Evolutionary conservation across 179 eudicot species (phyloP).

Genomic region (Heliamphora pulchella): DNA sequence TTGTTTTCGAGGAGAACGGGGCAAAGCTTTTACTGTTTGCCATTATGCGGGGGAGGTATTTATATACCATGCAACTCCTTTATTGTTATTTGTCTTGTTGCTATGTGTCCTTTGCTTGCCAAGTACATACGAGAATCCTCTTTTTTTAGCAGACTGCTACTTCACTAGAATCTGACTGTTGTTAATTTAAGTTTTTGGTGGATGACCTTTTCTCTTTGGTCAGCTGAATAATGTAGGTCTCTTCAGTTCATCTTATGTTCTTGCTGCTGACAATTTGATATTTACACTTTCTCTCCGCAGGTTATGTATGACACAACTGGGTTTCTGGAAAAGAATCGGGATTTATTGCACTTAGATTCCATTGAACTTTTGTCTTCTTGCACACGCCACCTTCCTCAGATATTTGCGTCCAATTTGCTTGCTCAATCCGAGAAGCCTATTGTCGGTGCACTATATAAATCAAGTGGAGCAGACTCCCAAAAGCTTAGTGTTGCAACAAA

Average conservation of each 20-base stretch:
- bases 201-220: not conserved
- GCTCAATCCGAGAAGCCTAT: slow-evolving; percentile 80
- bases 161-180: not conserved
- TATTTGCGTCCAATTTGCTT: slow-evolving; percentile 72
- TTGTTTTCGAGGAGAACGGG: slow-evolving; percentile 81
- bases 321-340: slow-evolving; percentile 93
- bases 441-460: slow-evolving; percentile 66
- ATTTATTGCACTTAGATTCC: slow-evolving; percentile 68
- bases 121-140: not conserved
- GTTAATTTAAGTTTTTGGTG: not conserved
- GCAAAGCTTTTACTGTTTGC: slow-evolving; percentile 64
- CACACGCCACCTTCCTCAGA: slow-evolving; percentile 63
- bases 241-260: not conserved
- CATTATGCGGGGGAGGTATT: slow-evolving; percentile 96
- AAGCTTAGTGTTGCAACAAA: slow-evolving; percentile 89
- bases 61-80: slow-evolving; percentile 1
- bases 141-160: not conserved
- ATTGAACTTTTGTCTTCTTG: slow-evolving; percentile 91
- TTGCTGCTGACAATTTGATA: not conserved
- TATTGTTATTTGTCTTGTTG: not conserved
- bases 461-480: slow-evolving; percentile 97
- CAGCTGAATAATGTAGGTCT: not conserved
- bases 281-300: slow-evolving; percentile 29
- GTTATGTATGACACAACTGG: slow-evolving; percentile 83
- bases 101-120: slow-evolving; percentile 1